Percentiles rank a stretch among this genome's conserved stretches.
Evolutionary conservation across 257 asterid species (phyloP).

Genomic region (Nyctanthes arbortristis): DNA sequence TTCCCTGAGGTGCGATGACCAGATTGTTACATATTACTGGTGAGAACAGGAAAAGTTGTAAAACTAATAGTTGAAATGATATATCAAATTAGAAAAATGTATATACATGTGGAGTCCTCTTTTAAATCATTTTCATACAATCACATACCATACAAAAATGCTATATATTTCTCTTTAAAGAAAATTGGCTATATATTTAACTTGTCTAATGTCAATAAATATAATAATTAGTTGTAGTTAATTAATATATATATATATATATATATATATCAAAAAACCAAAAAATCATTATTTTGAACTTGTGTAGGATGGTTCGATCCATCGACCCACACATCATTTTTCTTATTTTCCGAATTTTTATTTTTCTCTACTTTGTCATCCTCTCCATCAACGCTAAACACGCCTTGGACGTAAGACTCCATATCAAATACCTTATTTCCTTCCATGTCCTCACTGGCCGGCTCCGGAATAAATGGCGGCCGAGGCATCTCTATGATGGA

Average conservation of each 20-base stretch:
- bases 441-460: conserved; percentile 46
- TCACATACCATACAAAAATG: too few species aligned
- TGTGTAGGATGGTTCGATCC: conserved; percentile 36
- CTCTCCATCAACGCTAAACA: conserved; percentile 39
- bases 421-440: conserved; percentile 60
- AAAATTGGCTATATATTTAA: too few species aligned
- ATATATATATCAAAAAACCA: conserved; percentile 39
- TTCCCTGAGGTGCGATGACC: too few species aligned
- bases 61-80: too few species aligned
- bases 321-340: neutral
- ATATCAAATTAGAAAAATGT: too few species aligned
- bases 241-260: neutral
- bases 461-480: conserved; percentile 80
- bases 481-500: conserved; percentile 59
- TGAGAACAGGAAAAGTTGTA: too few species aligned
- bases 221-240: neutral
- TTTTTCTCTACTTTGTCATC: conserved; percentile 31
- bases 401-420: conserved; percentile 69
- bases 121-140: too few species aligned
- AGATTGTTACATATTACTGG: too few species aligned
- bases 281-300: conserved; percentile 50
- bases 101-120: too few species aligned
- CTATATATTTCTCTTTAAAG: too few species aligned
- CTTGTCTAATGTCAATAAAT: too few species aligned
- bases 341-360: neutral